Base-by-base conservation (phyloP, 1,284 basidiomycete genomes). In the Stygiomarasmius scandens region DNA sequence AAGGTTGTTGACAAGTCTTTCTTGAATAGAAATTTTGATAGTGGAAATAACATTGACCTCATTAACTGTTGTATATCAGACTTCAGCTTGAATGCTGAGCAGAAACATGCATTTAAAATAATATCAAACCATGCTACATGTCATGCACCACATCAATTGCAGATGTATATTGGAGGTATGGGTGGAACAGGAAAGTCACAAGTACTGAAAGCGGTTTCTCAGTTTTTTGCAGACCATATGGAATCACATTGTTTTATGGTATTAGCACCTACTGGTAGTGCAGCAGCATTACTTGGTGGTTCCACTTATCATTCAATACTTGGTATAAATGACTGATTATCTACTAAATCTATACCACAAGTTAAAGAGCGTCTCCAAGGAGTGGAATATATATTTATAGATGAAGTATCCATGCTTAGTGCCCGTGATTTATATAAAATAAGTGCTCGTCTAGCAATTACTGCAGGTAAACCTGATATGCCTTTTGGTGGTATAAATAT, bases 101-200 rank as follows among this genome's bases (percentile, higher is more conserved):
- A 74, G 55, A 60, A 67, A 20, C 24, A 66, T 16, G 71, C 70
- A 3, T 72, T 70, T 45, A 14, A 58, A 3, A 64, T 69, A 8
- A 53, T 73, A 32, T 63, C 65, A 10, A 65, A 68, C 32, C 66
- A 71, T 64, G 60, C 60, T 0, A 20, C 1, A 60, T 65, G 25
- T 29, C 65, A 65, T 0, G 36, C 67, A 10, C 34, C 44, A 3
- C 25, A 50, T 10, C 63, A 25, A 20, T 36, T 52, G 16, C 32
- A 49, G 5, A 49, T 55, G 49, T 55, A 56, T 32, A 55, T 59
- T 52, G 49, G 41, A 3, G 58, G 58, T n/a, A 53, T 58, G 46
- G 56, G 56, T 2, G 56, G 56, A 0, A 58, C 75, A 14, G 75
- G 77, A 2, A 79, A 80, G 63, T 71, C 73, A 5, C 74, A 72